Evolutionary conservation across 1,139 yeast species (phyloP).

Genomic region (Nematodospora anomalae): DNA sequence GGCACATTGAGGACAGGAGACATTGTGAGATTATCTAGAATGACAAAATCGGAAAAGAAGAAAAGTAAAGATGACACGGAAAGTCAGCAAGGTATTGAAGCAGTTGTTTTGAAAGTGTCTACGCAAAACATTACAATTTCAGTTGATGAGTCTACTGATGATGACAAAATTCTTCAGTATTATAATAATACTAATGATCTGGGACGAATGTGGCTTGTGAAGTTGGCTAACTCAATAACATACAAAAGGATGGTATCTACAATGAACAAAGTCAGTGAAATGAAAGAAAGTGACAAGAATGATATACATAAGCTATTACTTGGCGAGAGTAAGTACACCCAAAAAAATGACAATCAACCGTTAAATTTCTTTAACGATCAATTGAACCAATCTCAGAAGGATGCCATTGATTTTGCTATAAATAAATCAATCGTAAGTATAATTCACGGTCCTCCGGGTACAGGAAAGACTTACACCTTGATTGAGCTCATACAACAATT

Average conservation of each 20-base stretch:
- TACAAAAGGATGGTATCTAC: conserved; percentile 81
- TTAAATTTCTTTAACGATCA: conserved; percentile 44
- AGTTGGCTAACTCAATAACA: conserved; percentile 67
- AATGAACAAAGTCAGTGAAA: conserved; percentile 62
- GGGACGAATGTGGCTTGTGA: conserved; percentile 59
- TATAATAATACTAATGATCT: conserved; percentile 44
- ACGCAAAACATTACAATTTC: conserved; percentile 50
- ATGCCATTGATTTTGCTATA: conserved; percentile 42
- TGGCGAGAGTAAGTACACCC: conserved; percentile 38
- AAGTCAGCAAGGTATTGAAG: conserved; percentile 45
- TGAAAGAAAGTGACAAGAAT: conserved; percentile 32
- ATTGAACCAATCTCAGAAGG: conserved; percentile 68
- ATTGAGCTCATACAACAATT: conserved; percentile 83
- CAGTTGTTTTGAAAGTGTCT: conserved; percentile 57
- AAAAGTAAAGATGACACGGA: conserved; percentile 23
- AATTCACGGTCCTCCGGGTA: conserved; percentile 54
- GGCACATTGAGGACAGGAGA: conserved; percentile 79
- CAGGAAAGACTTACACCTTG: conserved; percentile 72
- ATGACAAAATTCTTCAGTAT: conserved; percentile 44
- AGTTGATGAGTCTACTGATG: conserved; percentile 50
- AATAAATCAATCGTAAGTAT: conserved; percentile 43
- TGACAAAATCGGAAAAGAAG: conserved; percentile 26
- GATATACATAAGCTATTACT: conserved; percentile 45
- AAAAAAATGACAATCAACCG: conserved; percentile 14
- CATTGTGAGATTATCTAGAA: conserved; percentile 55